Conservation (phyloP, 352 stramenopile genomes). For the Thraustotheca clavata region DNA sequence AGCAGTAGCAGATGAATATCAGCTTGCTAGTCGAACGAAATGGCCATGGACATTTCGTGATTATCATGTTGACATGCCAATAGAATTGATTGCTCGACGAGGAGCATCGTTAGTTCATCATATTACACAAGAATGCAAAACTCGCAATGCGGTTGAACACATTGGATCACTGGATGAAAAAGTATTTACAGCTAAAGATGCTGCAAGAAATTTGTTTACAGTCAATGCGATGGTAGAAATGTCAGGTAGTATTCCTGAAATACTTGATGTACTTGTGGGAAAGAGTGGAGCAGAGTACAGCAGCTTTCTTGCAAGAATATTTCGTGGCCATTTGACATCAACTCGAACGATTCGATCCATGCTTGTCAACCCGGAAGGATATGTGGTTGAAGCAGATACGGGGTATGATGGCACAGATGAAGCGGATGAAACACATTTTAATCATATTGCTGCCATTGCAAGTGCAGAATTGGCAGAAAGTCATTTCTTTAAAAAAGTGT, state of each 20-base stretch:
- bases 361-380: neutral
- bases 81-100: neutral
- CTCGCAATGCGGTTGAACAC: neutral
- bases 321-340: conserved; percentile 1
- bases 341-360: neutral
- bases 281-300: neutral
- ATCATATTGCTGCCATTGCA: neutral
- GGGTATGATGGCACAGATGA: neutral
- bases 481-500: conserved; percentile 11
- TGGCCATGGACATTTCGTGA: conserved; percentile 15
- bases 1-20: neutral
- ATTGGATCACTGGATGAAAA: neutral
- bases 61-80: neutral
- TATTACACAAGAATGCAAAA: conserved; percentile 4
- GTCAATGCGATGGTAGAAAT: conserved; percentile 9
- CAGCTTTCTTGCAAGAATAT: neutral
- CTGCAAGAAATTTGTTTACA: neutral
- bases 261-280: neutral
- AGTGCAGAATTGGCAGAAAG: neutral
- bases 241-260: neutral
- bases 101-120: neutral
- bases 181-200: conserved; percentile 5
- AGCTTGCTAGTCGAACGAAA: neutral
- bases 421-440: conserved; percentile 6
- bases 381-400: neutral